Conservation (phyloP, 768 basidiomycete genomes). For the Tricholoma sp. region DNA sequence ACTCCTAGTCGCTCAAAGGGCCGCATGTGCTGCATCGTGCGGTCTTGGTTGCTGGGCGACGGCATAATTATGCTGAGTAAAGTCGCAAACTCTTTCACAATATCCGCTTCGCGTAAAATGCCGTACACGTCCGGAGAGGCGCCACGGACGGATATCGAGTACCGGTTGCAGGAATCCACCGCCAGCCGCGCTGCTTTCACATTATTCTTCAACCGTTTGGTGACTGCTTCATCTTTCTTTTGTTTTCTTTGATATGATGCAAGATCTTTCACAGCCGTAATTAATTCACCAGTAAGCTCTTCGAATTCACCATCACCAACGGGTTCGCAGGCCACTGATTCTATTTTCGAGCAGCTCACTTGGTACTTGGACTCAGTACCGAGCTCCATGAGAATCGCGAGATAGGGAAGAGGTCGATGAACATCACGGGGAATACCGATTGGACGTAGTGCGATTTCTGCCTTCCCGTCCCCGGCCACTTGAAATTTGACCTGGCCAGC, state of each 20-base stretch:
- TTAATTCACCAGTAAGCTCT: background rate
- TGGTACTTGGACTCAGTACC: background rate
- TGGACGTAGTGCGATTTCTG: too few relatives aligned
- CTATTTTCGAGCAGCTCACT: background rate
- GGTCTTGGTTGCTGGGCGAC: too few relatives aligned
- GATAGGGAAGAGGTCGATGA: too few relatives aligned
- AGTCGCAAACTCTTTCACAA: background rate
- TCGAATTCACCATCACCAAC: background rate
- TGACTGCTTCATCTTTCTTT: background rate
- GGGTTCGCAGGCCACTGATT: background rate
- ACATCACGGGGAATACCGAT: too few relatives aligned
- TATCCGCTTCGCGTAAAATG: background rate
- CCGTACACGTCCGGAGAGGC: background rate
- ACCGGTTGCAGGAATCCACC: background rate
- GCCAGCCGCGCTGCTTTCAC: background rate
- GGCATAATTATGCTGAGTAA: too few relatives aligned
- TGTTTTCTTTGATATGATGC: background rate
- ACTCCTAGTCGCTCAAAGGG: too few relatives aligned
- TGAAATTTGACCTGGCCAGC: too few relatives aligned
- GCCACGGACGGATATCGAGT: background rate
- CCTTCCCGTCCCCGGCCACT: background rate
- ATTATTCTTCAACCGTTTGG: background rate
- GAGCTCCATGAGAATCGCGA: too few relatives aligned
- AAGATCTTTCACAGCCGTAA: background rate
- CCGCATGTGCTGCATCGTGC: too few relatives aligned